Conservation (phyloP, 2,329 filamentous ascomycete genomes). For the Mariannaea elegans region DNA sequence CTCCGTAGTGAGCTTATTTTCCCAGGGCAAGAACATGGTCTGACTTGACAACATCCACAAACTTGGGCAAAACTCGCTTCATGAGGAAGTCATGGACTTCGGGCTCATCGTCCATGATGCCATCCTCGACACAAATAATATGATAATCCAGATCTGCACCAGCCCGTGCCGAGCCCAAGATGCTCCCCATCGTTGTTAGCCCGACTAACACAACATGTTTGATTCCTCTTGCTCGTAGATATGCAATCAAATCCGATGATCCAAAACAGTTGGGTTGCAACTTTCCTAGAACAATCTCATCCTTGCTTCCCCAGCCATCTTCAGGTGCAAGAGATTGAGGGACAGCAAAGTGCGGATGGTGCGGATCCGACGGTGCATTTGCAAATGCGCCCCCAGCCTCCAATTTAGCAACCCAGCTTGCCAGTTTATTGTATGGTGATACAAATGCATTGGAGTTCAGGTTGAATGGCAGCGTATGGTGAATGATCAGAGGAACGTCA, state of each 20-base stretch:
- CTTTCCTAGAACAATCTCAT: background rate
- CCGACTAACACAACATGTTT: background rate
- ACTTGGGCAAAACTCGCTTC: conserved; percentile 10
- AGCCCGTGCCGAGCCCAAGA: background rate
- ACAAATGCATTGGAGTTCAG: background rate
- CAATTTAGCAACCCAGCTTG: background rate
- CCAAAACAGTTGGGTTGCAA: background rate
- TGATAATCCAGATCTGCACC: background rate
- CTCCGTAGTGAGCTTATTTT: background rate
- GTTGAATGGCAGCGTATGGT: background rate
- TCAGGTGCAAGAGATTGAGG: background rate
- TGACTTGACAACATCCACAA: conserved; percentile 6
- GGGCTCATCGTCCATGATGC: background rate
- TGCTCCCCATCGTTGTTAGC: background rate
- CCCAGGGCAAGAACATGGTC: background rate
- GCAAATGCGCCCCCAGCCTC: background rate
- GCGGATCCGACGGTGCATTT: background rate
- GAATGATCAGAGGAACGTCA: background rate
- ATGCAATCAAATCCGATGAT: background rate
- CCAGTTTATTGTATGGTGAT: background rate
- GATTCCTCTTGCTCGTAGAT: background rate
- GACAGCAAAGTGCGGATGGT: background rate
- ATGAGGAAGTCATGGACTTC: conserved; percentile 11
- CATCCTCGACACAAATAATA: background rate
- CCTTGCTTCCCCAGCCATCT: background rate